These are phyloP conservation scores for Pelargonium fulgidum DNA, from an alignment of 441 rosid genomes.

Conservation along the genomic window DNA sequence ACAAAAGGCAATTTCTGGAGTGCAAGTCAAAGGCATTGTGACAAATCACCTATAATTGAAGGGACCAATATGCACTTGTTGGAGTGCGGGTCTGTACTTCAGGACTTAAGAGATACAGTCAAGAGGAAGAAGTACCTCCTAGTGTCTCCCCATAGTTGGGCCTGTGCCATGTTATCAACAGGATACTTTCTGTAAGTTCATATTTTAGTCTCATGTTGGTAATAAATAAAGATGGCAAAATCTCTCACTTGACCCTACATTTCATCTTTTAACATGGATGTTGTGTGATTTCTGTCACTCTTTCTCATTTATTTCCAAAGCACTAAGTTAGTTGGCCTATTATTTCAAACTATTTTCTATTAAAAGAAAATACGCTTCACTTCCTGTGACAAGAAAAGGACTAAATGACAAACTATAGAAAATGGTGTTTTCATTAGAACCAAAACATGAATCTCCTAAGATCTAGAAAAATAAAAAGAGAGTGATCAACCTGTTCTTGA, in stretches of 20 bases:
- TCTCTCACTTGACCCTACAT: no score
- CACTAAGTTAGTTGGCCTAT: no score
- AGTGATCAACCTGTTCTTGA: no score
- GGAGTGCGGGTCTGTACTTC: background rate
- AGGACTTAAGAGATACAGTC: slow-evolving; percentile 6
- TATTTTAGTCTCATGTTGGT: no score
- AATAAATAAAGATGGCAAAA: no score
- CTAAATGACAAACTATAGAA: background rate
- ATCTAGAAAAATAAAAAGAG: background rate
- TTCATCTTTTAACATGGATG: no score
- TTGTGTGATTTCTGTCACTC: no score
- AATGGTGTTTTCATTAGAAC: background rate
- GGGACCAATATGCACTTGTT: slow-evolving; percentile 2
- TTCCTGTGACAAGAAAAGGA: background rate
- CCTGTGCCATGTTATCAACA: no score
- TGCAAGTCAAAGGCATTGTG: slow-evolving; percentile 4
- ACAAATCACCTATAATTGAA: slow-evolving; percentile 5
- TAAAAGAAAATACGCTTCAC: background rate
- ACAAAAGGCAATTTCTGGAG: slow-evolving; percentile 7
- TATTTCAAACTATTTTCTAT: background rate
- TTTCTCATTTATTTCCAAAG: no score
- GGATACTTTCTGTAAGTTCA: no score
- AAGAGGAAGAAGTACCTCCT: slow-evolving; percentile 1
- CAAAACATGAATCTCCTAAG: background rate
- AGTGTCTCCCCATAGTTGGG: no score